Base-by-base conservation (phyloP, 495 filamentous ascomycete species). In the Penicillium paxilli region DNA sequence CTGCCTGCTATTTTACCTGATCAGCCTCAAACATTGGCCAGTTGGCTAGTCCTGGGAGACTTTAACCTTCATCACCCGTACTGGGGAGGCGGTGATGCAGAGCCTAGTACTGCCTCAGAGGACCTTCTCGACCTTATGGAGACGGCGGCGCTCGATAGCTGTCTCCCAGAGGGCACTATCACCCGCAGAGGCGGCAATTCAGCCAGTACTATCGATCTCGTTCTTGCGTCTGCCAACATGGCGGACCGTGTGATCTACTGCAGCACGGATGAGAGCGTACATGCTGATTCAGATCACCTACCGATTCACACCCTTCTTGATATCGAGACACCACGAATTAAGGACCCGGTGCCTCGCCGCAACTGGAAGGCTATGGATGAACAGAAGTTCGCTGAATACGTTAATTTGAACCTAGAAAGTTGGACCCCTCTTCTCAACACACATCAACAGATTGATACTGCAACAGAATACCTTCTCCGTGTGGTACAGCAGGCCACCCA, bases 1-100 rank as follows among this genome's bases (percentile, higher is more conserved):
- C 8, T 40, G 9, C 35, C n/a, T 1, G 35, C n/a, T 6, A 2
- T 40, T 1, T n/a, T 40, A 0, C 35, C n/a, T 0, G 35, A 40
- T n/a, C n/a, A n/a, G n/a, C n/a, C n/a, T n/a, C n/a, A n/a, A n/a
- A n/a, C n/a, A n/a, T n/a, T n/a, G n/a, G 2, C n/a, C 3, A 17
- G 5, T 6, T 40, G 0, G 11, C 33, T 65, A 5, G 16, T 69
- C 4, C 5, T 69, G 1, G 60, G 60, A 16, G 63, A 69, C 46
- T 62, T 66, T n/a, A 69, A 69, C 30, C 47, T 62, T 12, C 49
- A 64, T 28, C 45, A 68, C 48, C 54, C 51, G 7, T 40, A 41
- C 6, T 65, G 52, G 57, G 50, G 53, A 14, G 58, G 59, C 0
- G 12, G 35, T 4, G 3, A 32, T 8, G 42, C 40, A 28, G 21